These are phyloP conservation scores for Diaporthe sp. DNA, from an alignment of 2,329 filamentous ascomycete species.

Conservation along the genomic window DNA sequence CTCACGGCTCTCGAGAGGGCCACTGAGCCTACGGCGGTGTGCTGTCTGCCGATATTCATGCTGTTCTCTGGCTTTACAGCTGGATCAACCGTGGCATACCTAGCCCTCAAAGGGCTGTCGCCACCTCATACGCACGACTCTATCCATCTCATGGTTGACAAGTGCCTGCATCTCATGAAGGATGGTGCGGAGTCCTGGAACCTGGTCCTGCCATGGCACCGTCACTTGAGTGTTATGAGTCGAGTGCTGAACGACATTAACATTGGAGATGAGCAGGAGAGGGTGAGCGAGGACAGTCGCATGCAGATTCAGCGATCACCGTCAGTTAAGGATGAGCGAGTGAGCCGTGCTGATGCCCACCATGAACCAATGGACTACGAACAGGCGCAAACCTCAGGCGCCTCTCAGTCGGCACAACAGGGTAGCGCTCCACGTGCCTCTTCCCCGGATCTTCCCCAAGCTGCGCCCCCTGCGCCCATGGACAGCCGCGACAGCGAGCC, in stretches of 20 bases:
- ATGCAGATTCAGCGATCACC: conserved; percentile 50
- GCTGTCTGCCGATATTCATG: conserved; percentile 75
- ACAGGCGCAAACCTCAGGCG: conserved; percentile 51
- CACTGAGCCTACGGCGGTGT: conserved; percentile 68
- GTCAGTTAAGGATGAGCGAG: conserved; percentile 67
- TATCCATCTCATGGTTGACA: conserved; percentile 67
- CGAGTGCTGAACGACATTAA: conserved; percentile 70
- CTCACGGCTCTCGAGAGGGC: conserved; percentile 68
- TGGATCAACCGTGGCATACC: conserved; percentile 71
- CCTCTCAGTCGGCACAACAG: conserved; percentile 45
- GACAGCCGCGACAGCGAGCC: conserved; percentile 67
- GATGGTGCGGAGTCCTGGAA: conserved; percentile 72
- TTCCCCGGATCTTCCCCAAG: conserved; percentile 43
- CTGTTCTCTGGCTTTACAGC: conserved; percentile 73
- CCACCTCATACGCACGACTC: conserved; percentile 69
- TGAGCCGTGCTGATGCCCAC: conserved; percentile 67
- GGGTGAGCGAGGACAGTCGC: conserved; percentile 51
- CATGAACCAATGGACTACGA: conserved; percentile 71
- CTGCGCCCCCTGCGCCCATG: conserved; percentile 37
- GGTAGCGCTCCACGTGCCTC: conserved; percentile 39
- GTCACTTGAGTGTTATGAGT: conserved; percentile 72
- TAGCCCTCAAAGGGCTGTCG: conserved; percentile 72
- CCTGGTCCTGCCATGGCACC: conserved; percentile 70
- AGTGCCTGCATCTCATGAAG: conserved; percentile 70
- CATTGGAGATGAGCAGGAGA: conserved; percentile 48